Percentiles rank a stretch among this genome's conserved stretches.
Conservation (phyloP, 2,329 filamentous ascomycete genomes). For the Hypoxylon sp. region DNA sequence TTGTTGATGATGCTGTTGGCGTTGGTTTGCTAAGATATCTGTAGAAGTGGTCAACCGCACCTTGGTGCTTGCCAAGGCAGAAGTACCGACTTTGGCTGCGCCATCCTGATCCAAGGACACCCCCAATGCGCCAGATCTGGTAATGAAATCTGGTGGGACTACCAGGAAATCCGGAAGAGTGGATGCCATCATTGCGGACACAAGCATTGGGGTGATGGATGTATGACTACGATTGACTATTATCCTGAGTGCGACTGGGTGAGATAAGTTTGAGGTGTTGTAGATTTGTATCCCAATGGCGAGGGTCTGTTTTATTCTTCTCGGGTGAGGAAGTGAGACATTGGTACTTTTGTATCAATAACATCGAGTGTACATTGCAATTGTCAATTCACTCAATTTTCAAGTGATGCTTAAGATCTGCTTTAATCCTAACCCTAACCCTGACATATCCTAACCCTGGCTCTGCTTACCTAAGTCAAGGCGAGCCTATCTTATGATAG, state of each 20-base stretch:
- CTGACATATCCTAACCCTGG: too few relatives aligned
- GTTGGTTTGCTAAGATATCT: conserved; percentile 6
- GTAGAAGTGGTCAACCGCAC: conserved; percentile 31
- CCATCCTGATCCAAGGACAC: conserved; percentile 29
- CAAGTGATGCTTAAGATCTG: not conserved
- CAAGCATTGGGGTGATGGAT: conserved; percentile 35
- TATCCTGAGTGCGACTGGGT: conserved; percentile 23
- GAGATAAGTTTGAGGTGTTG: not conserved
- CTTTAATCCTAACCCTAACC: not conserved
- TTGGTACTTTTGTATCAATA: not conserved
- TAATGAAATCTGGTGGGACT: conserved; percentile 42
- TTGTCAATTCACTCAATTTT: not conserved
- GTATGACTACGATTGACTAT: conserved; percentile 36
- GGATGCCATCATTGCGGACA: conserved; percentile 42
- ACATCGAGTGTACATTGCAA: not conserved
- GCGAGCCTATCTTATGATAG: too few relatives aligned
- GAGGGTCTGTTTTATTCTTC: not conserved
- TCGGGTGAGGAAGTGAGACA: not conserved
- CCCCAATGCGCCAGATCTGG: conserved; percentile 20
- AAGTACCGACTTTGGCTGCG: conserved; percentile 33
- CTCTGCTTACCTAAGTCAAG: too few relatives aligned
- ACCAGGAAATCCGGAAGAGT: conserved; percentile 31
- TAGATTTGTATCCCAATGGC: not conserved
- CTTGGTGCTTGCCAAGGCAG: conserved; percentile 28
- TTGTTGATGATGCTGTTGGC: not conserved